These are phyloP conservation scores for Fusarium temperatum DNA, from an alignment of 2,329 filamentous ascomycete genomes.

Conservation along the genomic window DNA sequence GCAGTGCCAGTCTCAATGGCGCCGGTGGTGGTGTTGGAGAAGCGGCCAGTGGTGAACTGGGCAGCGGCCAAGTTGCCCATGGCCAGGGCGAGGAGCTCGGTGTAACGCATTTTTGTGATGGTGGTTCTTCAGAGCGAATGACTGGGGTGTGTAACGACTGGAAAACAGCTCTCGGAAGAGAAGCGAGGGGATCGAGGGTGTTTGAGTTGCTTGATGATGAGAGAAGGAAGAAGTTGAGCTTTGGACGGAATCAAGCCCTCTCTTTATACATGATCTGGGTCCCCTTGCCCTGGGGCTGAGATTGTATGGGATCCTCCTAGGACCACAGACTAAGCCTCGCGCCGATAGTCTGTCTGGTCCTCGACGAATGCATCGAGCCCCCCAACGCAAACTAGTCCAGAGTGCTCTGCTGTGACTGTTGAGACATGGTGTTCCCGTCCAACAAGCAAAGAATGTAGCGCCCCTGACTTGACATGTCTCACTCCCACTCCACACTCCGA, in stretches of 20 bases:
- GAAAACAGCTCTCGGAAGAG: constrained; percentile 41
- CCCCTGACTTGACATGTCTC: constrained; percentile 38
- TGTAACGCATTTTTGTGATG: constrained; percentile 42
- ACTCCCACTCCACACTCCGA: constrained; percentile 8
- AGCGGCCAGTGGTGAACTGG: constrained; percentile 17
- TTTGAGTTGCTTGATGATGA: constrained; percentile 36
- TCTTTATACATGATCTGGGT: constrained; percentile 42
- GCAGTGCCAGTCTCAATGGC: background rate
- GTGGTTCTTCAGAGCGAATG: constrained; percentile 38
- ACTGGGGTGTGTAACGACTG: constrained; percentile 39
- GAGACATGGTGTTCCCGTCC: constrained; percentile 37
- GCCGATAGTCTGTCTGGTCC: constrained; percentile 1
- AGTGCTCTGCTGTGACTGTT: constrained; percentile 13
- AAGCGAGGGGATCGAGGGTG: constrained; percentile 47
- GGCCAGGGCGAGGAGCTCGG: constrained; percentile 44
- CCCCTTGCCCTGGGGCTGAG: constrained; percentile 1
- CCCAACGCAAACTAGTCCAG: background rate
- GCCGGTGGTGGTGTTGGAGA: constrained; percentile 12
- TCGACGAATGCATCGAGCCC: constrained; percentile 33
- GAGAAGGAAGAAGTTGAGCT: constrained; percentile 18
- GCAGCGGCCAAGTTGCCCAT: constrained; percentile 45
- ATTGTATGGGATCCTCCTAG: constrained; percentile 14
- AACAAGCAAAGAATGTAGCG: constrained; percentile 35
- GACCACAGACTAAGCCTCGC: constrained; percentile 16
- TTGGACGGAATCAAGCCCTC: constrained; percentile 32